A percentile compares a stretch with the other conserved stretches of the same genome.
Conservation (phyloP, 352 stramenopile species). For the Globisporangium alternatum region DNA sequence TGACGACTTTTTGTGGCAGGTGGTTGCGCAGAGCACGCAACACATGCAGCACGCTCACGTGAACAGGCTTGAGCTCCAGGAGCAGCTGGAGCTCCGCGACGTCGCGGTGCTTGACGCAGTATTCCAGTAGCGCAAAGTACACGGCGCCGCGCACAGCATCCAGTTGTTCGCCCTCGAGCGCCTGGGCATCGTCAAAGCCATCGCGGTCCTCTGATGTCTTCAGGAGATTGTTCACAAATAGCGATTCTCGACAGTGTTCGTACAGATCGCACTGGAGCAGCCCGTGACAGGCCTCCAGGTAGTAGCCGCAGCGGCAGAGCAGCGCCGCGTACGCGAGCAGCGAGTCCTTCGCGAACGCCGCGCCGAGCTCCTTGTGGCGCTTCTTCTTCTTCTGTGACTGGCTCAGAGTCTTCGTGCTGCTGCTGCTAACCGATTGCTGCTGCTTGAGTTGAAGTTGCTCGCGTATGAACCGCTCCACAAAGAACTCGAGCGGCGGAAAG, state of each 20-base stretch:
- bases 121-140: slow-evolving; percentile 68
- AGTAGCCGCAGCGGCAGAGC: slow-evolving; percentile 45
- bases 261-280: slow-evolving; percentile 64
- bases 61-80: slow-evolving; percentile 45
- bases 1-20: slow-evolving; percentile 21
- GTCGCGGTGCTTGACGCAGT: slow-evolving; percentile 52
- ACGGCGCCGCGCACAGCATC: slow-evolving; percentile 26
- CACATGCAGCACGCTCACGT: slow-evolving; percentile 60
- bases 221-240: slow-evolving; percentile 22
- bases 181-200: background rate
- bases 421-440: slow-evolving; percentile 1
- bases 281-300: slow-evolving; percentile 53
- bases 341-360: slow-evolving; percentile 25
- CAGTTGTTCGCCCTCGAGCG: slow-evolving; percentile 14
- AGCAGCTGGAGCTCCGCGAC: slow-evolving; percentile 44
- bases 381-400: slow-evolving; percentile 7
- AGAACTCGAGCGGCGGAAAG: slow-evolving; percentile 50
- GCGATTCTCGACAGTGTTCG: slow-evolving; percentile 47
- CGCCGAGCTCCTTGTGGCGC: slow-evolving; percentile 9
- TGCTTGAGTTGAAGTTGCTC: slow-evolving; percentile 14
- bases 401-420: slow-evolving; percentile 1
- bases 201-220: background rate
- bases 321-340: slow-evolving; percentile 65
- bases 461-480: slow-evolving; percentile 31
- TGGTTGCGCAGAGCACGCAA: slow-evolving; percentile 43